Evolutionary conservation across 495 filamentous ascomycete genomes (phyloP).

Genomic region (Immersiella caudata): DNA sequence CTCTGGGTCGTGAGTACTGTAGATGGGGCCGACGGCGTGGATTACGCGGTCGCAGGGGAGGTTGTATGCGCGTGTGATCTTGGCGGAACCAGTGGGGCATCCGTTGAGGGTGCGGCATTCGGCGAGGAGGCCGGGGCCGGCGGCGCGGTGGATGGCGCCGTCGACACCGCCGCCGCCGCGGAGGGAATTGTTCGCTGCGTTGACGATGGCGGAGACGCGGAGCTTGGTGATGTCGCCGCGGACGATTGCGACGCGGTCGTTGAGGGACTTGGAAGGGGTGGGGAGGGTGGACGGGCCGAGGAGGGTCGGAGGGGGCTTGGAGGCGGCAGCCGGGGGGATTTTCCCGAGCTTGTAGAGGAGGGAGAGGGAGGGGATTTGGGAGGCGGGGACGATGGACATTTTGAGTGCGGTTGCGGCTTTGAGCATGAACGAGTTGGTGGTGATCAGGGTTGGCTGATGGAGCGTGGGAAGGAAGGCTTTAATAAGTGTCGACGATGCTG

Average conservation of each 20-base stretch:
- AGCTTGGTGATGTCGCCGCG: constrained; percentile 84
- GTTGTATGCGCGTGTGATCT: constrained; percentile 77
- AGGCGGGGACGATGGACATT: constrained; percentile 32
- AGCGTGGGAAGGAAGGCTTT: background rate
- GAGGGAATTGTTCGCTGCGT: constrained; percentile 82
- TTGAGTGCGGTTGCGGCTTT: constrained; percentile 20
- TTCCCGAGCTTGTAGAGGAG: constrained; percentile 62
- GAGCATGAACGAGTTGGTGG: background rate
- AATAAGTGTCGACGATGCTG: background rate
- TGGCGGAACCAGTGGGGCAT: constrained; percentile 78
- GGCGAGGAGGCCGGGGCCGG: constrained; percentile 65
- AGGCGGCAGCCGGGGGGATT: constrained; percentile 24
- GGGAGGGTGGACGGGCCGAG: constrained; percentile 29
- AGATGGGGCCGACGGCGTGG: constrained; percentile 91
- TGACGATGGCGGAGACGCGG: constrained; percentile 81
- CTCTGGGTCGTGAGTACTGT: constrained; percentile 46
- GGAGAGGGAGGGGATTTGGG: constrained; percentile 67
- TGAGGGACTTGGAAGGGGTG: constrained; percentile 58
- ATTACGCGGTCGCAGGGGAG: constrained; percentile 80
- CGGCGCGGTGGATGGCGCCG: constrained; percentile 83
- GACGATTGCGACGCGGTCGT: constrained; percentile 71
- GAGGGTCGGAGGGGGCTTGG: constrained; percentile 22
- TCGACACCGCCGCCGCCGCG: constrained; percentile 87
- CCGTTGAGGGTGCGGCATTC: constrained; percentile 72
- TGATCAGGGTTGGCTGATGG: background rate